Percentiles rank a stretch among this genome's conserved stretches.
Evolutionary conservation across 129 eudicot species (phyloP).

Genomic region (Lactuca sativa): DNA sequence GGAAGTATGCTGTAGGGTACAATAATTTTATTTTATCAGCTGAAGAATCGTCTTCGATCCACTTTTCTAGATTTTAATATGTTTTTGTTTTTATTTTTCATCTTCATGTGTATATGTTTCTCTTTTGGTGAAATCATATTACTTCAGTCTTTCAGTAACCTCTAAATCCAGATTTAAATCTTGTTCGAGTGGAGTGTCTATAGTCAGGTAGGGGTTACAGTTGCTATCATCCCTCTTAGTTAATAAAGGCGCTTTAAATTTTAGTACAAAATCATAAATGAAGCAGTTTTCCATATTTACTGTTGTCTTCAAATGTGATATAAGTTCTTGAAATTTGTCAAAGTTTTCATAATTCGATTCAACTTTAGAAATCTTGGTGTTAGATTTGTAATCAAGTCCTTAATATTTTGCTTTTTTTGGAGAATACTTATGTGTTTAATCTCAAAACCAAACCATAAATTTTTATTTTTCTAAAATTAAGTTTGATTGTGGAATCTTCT

Average conservation of each 20-base stretch:
- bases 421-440: neutral
- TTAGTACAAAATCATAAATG: neutral
- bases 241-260: neutral
- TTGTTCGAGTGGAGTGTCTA: neutral
- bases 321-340: neutral
- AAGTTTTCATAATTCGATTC: neutral
- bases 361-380: neutral
- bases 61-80: neutral
- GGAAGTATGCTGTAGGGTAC: neutral
- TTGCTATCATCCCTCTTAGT: neutral
- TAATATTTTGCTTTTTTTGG: neutral
- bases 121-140: neutral
- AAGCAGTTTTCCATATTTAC: neutral
- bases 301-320: neutral
- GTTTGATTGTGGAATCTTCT: constrained; percentile 3
- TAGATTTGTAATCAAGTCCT: constrained; percentile 7
- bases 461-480: constrained; percentile 8
- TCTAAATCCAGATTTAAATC: neutral
- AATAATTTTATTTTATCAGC: neutral
- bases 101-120: neutral
- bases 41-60: constrained; percentile 4
- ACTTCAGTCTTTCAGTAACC: neutral
- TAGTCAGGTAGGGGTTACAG: neutral
- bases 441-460: neutral
- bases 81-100: neutral